Evolutionary conservation across 768 basidiomycete species (phyloP), one percentile per base, ranked within the genome.

Genomic region (Suillus weaverae): DNA sequence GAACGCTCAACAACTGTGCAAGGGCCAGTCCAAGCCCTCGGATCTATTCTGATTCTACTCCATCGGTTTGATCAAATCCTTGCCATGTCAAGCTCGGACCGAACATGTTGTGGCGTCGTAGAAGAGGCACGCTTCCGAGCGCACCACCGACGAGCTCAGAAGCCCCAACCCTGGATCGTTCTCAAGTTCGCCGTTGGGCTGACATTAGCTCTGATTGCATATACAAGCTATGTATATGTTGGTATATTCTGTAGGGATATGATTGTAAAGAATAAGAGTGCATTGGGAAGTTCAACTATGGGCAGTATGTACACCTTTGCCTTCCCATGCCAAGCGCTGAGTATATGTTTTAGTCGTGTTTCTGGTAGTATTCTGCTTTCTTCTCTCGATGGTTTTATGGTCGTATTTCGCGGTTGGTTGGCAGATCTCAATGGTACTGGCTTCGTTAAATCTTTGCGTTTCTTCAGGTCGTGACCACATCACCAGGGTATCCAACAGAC

Each of bases 321-420:
- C 57, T 48, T 50, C n/a, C 20, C 1, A 22, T 20, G 10, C 26
- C 57, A 41, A 41, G 18, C 44, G 38, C 60, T 59, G 38, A 50
- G 30, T 22, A 32, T 14, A 44, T 16, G 32, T 41, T 56, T 57
- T 65, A 95, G 94, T 92, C 65, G 87, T 80, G 4, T 82, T 91
- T 64, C 72, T 95, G 60, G 81, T 84, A 2, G 82, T 88, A 1
- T 95, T 89, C 70, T 78, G 77, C 43, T 64, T 91, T 5, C 71
- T 96, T 26, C 85, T 85, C 54, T 67, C 88, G n/a, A 85, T 94
- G 84, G 83, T 87, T 81, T 51, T 89, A 0, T 95, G 94, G 94
- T 84, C 88, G 16, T 97, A 96, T 77, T 62, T 83, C 26, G 86
- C 85, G 83, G 94, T 92, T 62, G 60, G 84, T 73, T 33, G 18